Percentiles rank a stretch among this genome's conserved stretches.
Conservation (phyloP, 23 red algal genomes). For the Gracilaria vermiculophylla region DNA sequence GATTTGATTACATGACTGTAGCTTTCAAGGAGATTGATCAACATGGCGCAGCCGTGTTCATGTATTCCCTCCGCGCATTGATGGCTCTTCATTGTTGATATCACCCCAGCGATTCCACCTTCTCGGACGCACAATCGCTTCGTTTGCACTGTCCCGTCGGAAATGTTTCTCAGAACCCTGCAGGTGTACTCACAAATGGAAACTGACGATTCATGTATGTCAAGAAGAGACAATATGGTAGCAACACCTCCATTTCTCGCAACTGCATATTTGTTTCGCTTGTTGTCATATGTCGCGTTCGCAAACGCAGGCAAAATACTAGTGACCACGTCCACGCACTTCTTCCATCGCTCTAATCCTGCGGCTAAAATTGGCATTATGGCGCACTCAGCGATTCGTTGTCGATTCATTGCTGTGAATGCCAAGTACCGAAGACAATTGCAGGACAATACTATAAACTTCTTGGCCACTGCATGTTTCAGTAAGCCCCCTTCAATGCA, state of each 20-base stretch:
- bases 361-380: not conserved
- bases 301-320: conserved; percentile 29
- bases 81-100: conserved; percentile 10
- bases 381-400: conserved; percentile 4
- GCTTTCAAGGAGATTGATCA: conserved; percentile 45
- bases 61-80: conserved; percentile 9
- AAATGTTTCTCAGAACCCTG: conserved; percentile 40
- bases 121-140: conserved; percentile 9
- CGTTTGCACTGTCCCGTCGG: conserved; percentile 19
- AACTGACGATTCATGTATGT: not conserved
- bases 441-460: not conserved
- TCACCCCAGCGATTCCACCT: not conserved
- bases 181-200: conserved; percentile 17
- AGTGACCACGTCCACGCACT: not conserved
- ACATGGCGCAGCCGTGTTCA: conserved; percentile 45
- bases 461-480: not conserved
- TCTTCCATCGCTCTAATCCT: conserved; percentile 8
- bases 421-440: conserved; percentile 41
- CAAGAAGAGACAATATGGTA: conserved; percentile 19
- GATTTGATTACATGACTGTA: conserved; percentile 14
- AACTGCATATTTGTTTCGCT: conserved; percentile 19
- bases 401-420: conserved; percentile 6
- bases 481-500: conserved; percentile 12
- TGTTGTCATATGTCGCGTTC: conserved; percentile 37
- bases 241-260: conserved; percentile 10